phyloP scores from a whole-genome alignment of 2,329 filamentous ascomycete genomes.

The Colletotrichum kahawae region DNA sequence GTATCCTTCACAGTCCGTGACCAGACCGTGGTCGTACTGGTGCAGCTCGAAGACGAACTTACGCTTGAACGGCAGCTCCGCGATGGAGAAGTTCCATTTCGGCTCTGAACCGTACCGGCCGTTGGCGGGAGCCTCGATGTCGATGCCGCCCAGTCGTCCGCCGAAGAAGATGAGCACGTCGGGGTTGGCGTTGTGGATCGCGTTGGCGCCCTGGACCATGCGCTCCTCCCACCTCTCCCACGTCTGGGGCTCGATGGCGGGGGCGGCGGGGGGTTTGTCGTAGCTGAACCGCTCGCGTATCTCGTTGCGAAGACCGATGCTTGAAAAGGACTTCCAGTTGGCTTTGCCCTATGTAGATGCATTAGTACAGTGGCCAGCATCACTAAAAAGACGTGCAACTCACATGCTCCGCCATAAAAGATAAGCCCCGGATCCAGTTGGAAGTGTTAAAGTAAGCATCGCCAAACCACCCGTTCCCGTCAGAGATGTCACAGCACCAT shows the following conservation, averaged over 20 bases:
- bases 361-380: background rate
- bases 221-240: constrained; percentile 56
- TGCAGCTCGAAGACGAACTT: constrained; percentile 50
- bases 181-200: constrained; percentile 49
- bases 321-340: constrained; percentile 42
- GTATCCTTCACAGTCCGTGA: background rate
- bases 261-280: constrained; percentile 52
- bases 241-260: constrained; percentile 42
- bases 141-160: constrained; percentile 31
- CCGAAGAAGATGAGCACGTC: constrained; percentile 51
- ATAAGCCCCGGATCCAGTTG: constrained; percentile 57
- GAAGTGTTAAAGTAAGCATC: constrained; percentile 56
- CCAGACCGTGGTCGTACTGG: constrained; percentile 33
- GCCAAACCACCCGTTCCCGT: constrained; percentile 57
- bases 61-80: constrained; percentile 38
- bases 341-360: constrained; percentile 33
- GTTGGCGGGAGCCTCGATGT: constrained; percentile 34
- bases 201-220: constrained; percentile 43
- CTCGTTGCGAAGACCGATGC: constrained; percentile 50
- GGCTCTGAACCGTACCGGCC: background rate
- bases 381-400: constrained; percentile 22
- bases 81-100: constrained; percentile 33
- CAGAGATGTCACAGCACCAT: constrained; percentile 50
- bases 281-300: constrained; percentile 24
- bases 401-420: constrained; percentile 56